Conservation (phyloP, 306 rosid genomes). For the Benincasa hispida region DNA sequence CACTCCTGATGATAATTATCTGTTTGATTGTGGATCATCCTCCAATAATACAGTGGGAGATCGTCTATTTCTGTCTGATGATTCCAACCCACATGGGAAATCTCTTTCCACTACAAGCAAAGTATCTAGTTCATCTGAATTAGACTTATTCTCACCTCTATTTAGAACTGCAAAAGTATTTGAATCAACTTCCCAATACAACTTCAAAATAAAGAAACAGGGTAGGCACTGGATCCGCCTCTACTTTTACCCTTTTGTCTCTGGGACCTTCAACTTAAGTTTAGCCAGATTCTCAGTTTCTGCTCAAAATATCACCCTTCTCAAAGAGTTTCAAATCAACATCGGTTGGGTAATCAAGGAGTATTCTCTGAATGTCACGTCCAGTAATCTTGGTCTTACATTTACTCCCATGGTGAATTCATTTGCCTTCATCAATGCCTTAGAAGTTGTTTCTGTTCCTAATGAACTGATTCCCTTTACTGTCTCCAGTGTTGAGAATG, state of each 20-base stretch:
- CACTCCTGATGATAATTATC: conserved; percentile 19
- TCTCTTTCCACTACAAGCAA: conserved; percentile 20
- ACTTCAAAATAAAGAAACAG: conserved; percentile 28
- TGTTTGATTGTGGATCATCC: conserved; percentile 54
- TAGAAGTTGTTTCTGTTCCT: conserved; percentile 48
- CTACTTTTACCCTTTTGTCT: conserved; percentile 39
- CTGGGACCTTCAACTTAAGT: conserved; percentile 26
- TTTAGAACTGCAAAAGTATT: conserved; percentile 44
- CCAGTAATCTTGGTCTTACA: conserved; percentile 26
- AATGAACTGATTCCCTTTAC: conserved; percentile 29
- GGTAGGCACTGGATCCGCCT: conserved; percentile 65
- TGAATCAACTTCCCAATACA: conserved; percentile 28
- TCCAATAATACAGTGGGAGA: conserved; percentile 22
- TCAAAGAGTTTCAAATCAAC: conserved; percentile 25
- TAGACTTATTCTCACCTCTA: conserved; percentile 23
- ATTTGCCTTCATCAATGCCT: conserved; percentile 54
- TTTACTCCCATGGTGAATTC: conserved; percentile 41
- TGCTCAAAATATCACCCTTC: conserved; percentile 37
- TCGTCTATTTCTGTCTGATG: conserved; percentile 37
- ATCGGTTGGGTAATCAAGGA: conserved; percentile 24
- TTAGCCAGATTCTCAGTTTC: conserved; percentile 50
- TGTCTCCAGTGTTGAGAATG: conserved; percentile 17
- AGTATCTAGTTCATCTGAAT: conserved; percentile 7
- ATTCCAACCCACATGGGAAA: conserved; percentile 17
- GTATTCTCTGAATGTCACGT: conserved; percentile 35